Evolutionary conservation across 352 stramenopile genomes (phyloP).

Genomic region (Globisporangium barbulae): DNA sequence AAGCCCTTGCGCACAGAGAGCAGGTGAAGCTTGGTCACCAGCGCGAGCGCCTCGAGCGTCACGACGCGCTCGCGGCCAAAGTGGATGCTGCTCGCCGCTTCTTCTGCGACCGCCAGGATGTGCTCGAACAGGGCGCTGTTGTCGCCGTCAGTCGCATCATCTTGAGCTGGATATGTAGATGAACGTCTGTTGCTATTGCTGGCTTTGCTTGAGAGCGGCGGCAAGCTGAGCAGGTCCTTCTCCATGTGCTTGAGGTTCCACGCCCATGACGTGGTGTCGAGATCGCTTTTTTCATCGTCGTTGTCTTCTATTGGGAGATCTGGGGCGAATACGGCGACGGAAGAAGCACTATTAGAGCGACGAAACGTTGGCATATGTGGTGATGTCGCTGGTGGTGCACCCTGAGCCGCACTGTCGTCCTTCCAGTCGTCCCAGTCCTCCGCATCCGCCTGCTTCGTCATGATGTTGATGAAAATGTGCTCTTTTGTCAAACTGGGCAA

Average conservation of each 20-base stretch:
- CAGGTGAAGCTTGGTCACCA: slow-evolving; percentile 41
- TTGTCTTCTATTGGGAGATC: not conserved
- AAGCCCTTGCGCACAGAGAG: slow-evolving; percentile 28
- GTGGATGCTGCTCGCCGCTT: slow-evolving; percentile 1
- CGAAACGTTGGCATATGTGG: not conserved
- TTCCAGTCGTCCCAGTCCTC: slow-evolving; percentile 57
- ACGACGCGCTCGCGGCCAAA: slow-evolving; percentile 13
- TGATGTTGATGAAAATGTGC: not conserved
- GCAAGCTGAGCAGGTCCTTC: slow-evolving; percentile 4
- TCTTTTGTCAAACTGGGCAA: not conserved
- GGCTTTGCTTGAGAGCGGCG: not conserved
- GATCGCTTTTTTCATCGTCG: not conserved
- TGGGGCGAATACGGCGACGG: too few species aligned
- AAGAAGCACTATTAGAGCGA: not conserved
- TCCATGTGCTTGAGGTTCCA: slow-evolving; percentile 14
- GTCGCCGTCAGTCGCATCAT: not conserved
- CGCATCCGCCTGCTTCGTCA: slow-evolving; percentile 3
- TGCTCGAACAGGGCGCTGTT: slow-evolving; percentile 1
- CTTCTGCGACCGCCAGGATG: slow-evolving; percentile 15
- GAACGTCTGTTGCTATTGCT: not conserved
- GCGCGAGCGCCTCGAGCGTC: slow-evolving; percentile 31
- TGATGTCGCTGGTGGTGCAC: not conserved
- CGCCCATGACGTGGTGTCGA: not conserved
- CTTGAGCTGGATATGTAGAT: not conserved
- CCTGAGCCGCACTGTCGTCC: slow-evolving; percentile 16